Evolutionary conservation across 768 basidiomycete genomes (phyloP), one percentile per base, ranked within the genome.

Genomic region (Leucogyrophana mollusca): DNA sequence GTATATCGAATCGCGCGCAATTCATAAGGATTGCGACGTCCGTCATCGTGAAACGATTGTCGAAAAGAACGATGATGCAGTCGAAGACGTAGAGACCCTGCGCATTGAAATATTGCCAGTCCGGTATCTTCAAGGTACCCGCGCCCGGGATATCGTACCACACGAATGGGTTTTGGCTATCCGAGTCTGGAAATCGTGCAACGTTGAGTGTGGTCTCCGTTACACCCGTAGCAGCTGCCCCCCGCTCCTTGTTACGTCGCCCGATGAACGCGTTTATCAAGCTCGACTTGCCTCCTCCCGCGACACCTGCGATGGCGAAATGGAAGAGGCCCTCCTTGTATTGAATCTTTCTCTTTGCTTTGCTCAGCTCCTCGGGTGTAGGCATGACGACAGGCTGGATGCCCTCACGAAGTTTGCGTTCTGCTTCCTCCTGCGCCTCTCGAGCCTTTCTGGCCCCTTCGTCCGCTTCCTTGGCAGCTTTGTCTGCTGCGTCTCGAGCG

Each of bases 131-230:
- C 9, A 57, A 36, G 3, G 62, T 65, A 3, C 57, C 59, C 8
- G 60, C 62, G 23, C 62, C 63, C 2, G 63, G 62, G 27, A 64
- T 45, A 34, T 65, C 62, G 39, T 57, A 64, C 62, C 58, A 64
- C 22, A 60, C 50, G 32, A 56, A 47, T 2, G 44, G 53, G 21
- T 43, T 43, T 10, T 25, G 33, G 23, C 46, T 50, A 25, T 53
- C 38, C 10, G 60, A 44, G 45, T 65, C 60, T 9, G 53, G 54
- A 38, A 57, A 62, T 16, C 62, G 51, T 16, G 37, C 37, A 27
- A 59, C 33, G 17, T 40, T 30, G 17, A 40, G 30, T 10, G 61
- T 62, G 17, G 56, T 61, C 37, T 62, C 62, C 4, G 42, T 45
- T n/a, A 62, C 45, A 11, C 60, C 60, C 13, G 54, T 54, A 1